A percentile compares a stretch with the other conserved stretches of the same genome.
Evolutionary conservation across 306 rosid genomes (phyloP).

Genomic region (Boehmeria nivea): DNA sequence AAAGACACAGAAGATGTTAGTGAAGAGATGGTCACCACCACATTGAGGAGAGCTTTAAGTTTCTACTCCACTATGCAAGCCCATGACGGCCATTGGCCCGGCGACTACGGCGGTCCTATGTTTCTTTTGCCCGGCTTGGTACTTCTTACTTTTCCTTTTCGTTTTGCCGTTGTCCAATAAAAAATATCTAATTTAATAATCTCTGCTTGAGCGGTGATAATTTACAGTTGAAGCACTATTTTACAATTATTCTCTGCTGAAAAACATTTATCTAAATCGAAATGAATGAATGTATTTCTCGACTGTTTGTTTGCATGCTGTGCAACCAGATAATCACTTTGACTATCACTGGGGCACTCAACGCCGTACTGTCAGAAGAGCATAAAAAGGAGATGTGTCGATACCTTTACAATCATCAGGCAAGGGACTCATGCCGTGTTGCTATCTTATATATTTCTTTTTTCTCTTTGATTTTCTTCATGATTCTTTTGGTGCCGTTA

Average conservation of each 20-base stretch:
- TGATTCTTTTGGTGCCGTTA: neutral
- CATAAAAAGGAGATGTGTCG: slow-evolving; percentile 55
- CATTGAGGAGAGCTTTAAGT: slow-evolving; percentile 56
- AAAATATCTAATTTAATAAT: neutral
- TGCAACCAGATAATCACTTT: too few relatives aligned
- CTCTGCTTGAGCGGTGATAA: too few relatives aligned
- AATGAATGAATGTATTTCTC: too few relatives aligned
- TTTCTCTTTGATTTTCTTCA: too few relatives aligned
- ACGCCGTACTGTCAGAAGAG: slow-evolving; percentile 21
- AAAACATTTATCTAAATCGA: too few relatives aligned
- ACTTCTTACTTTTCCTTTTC: too few relatives aligned
- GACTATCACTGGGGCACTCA: slow-evolving; percentile 46
- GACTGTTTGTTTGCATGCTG: too few relatives aligned
- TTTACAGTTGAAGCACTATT: too few relatives aligned
- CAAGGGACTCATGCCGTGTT: too few relatives aligned
- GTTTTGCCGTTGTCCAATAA: too few relatives aligned
- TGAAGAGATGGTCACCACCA: slow-evolving; percentile 42
- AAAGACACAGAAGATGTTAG: slow-evolving; percentile 52
- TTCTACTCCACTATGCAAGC: slow-evolving; percentile 68
- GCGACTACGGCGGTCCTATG: slow-evolving; percentile 97
- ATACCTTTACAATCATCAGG: slow-evolving; percentile 63
- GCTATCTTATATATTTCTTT: too few relatives aligned
- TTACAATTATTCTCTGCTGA: too few relatives aligned
- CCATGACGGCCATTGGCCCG: slow-evolving; percentile 86
- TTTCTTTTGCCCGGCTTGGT: slow-evolving; percentile 92